Evolutionary conservation across 176 grass and related monocot genomes (phyloP).

Genomic region (Avena atlantica): DNA sequence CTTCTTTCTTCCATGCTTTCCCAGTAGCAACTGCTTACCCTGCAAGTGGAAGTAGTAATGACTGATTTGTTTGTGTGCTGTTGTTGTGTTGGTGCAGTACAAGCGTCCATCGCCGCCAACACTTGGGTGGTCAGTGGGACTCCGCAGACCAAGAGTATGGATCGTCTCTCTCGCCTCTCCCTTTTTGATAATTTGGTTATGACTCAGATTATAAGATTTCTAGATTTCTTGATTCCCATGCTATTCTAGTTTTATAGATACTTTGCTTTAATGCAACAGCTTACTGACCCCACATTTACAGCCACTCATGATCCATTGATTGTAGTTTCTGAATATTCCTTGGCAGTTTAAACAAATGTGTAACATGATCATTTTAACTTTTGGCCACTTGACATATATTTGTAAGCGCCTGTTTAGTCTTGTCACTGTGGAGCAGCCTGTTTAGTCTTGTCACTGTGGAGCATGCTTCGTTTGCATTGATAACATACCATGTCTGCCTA

Average conservation of each 20-base stretch:
- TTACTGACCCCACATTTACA: neutral
- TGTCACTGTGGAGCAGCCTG: neutral
- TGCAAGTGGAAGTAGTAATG: neutral
- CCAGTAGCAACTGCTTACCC: neutral
- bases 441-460: neutral
- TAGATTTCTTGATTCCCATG: neutral
- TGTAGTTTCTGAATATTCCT: neutral
- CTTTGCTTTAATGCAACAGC: neutral
- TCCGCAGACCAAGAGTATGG: slow-evolving; percentile 93
- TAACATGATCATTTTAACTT: neutral
- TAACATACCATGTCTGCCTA: neutral
- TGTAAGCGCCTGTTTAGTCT: neutral
- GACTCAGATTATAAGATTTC: neutral
- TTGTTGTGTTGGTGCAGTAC: slow-evolving; percentile 57
- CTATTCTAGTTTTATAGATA: neutral
- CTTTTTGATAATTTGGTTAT: neutral
- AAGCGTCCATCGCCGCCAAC: slow-evolving; percentile 97
- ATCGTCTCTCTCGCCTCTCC: neutral
- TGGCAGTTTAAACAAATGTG: neutral
- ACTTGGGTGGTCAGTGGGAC: slow-evolving; percentile 97
- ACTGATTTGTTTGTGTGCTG: neutral
- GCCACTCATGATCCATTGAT: neutral
- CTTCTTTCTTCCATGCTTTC: neutral
- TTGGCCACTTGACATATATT: neutral
- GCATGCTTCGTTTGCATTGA: neutral